A percentile compares a stretch with the other conserved stretches of the same genome.
Evolutionary conservation across 345 rosid genomes (phyloP).

Genomic region (Microcos paniculata): DNA sequence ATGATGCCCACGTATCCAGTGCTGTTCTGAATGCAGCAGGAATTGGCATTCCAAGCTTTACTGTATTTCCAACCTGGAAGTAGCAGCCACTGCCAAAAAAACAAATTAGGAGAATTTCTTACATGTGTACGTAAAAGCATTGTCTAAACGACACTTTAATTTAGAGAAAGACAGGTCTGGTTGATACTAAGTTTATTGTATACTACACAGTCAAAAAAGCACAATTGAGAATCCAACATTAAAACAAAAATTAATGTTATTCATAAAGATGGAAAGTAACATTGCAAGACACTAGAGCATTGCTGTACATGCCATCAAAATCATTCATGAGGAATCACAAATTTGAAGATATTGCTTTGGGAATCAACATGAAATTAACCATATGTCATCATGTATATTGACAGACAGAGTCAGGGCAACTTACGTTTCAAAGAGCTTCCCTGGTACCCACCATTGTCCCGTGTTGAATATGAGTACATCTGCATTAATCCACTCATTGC

Average conservation of each 20-base stretch:
- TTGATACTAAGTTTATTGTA: neutral
- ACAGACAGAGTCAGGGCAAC: slow-evolving; percentile 29
- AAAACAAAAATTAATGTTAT: neutral
- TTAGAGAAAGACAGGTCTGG: neutral
- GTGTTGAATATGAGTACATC: slow-evolving; percentile 85
- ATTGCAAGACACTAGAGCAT: neutral
- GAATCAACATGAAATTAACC: neutral
- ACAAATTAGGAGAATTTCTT: slow-evolving; percentile 23
- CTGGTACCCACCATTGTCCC: slow-evolving; percentile 99
- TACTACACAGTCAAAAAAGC: neutral
- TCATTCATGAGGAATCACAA: neutral
- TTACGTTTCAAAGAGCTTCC: slow-evolving; percentile 85
- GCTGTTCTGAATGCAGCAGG: slow-evolving; percentile 73
- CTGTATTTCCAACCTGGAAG: slow-evolving; percentile 71
- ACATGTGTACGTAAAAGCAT: neutral
- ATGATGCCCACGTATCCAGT: slow-evolving; percentile 81
- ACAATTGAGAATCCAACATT: neutral
- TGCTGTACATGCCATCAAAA: slow-evolving; percentile 6
- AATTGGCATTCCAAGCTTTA: slow-evolving; percentile 87
- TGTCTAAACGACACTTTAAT: neutral
- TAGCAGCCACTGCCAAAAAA: slow-evolving; percentile 75
- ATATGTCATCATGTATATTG: slow-evolving; percentile 8
- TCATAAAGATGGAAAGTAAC: neutral
- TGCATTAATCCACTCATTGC: slow-evolving; percentile 66
- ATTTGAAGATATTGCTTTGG: neutral